phyloP scores from a whole-genome alignment of 2,329 filamentous ascomycete genomes.

The Aspergillus sp. region DNA sequence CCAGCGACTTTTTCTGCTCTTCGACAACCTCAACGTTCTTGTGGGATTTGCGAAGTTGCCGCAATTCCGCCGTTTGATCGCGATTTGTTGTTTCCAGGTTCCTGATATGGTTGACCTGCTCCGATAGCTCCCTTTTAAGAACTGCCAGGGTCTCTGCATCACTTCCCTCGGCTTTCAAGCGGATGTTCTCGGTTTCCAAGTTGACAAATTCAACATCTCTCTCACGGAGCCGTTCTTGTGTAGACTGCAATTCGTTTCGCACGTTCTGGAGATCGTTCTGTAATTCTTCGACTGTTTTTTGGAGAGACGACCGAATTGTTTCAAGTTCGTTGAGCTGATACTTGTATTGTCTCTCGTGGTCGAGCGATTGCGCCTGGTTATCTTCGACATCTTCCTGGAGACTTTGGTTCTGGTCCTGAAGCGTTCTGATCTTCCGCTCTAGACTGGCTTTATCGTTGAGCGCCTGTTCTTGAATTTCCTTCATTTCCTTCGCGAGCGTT shows the following conservation, averaged over 20 bases:
- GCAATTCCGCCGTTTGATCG: slow-evolving; percentile 76
- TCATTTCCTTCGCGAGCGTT: slow-evolving; percentile 52
- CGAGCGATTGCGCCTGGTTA: slow-evolving; percentile 70
- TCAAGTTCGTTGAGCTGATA: slow-evolving; percentile 61
- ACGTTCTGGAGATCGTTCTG: slow-evolving; percentile 56
- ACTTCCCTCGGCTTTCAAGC: slow-evolving; percentile 80
- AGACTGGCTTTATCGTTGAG: slow-evolving; percentile 56
- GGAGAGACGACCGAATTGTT: slow-evolving; percentile 58
- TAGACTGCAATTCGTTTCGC: slow-evolving; percentile 55
- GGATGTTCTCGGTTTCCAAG: slow-evolving; percentile 79
- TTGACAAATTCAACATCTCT: slow-evolving; percentile 70
- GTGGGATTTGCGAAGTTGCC: slow-evolving; percentile 74
- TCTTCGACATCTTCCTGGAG: slow-evolving; percentile 83
- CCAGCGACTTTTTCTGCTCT: slow-evolving; percentile 85
- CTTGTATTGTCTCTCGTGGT: slow-evolving; percentile 65
- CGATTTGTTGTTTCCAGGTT: slow-evolving; percentile 77
- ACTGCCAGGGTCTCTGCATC: slow-evolving; percentile 83
- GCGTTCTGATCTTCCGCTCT: slow-evolving; percentile 55
- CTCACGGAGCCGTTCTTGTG: slow-evolving; percentile 66
- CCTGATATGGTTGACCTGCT: slow-evolving; percentile 89
- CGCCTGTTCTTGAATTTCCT: slow-evolving; percentile 54
- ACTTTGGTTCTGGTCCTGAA: slow-evolving; percentile 69
- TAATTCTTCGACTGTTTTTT: slow-evolving; percentile 54
- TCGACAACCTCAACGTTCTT: slow-evolving; percentile 92
- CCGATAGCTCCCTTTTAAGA: slow-evolving; percentile 82